Conservation (phyloP, 768 basidiomycete genomes). For the Kondoa subrosea region DNA sequence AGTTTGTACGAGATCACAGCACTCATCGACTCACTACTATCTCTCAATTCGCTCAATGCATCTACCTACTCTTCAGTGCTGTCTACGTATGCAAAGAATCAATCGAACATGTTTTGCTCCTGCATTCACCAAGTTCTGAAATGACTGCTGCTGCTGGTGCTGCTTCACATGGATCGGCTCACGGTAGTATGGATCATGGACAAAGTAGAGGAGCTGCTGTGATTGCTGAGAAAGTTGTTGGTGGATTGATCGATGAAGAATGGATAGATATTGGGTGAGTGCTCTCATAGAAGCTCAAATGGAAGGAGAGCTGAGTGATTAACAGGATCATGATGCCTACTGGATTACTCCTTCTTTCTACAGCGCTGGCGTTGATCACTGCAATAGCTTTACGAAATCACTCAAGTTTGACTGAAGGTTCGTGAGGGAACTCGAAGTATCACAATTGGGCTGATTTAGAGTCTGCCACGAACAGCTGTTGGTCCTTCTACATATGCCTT, state of each 20-base stretch:
- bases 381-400: conserved; percentile 16
- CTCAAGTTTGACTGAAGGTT: conserved; percentile 17
- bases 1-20: conserved; percentile 11
- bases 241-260: background rate
- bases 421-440: background rate
- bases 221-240: background rate
- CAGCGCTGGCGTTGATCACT: conserved; percentile 8
- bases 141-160: conserved; percentile 12
- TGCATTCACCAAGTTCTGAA: conserved; percentile 18
- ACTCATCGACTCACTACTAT: conserved; percentile 30
- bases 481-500: conserved; percentile 18
- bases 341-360: conserved; percentile 10
- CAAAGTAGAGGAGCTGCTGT: conserved; percentile 12
- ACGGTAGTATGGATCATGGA: conserved; percentile 25
- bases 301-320: background rate
- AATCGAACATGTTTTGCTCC: conserved; percentile 68
- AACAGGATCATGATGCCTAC: conserved; percentile 18
- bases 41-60: conserved; percentile 57
- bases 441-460: background rate
- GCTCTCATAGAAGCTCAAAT: background rate
- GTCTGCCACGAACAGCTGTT: conserved; percentile 12
- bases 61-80: conserved; percentile 83
- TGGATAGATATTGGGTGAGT: conserved; percentile 17
- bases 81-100: conserved; percentile 97
- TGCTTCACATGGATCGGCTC: conserved; percentile 20